Base-by-base conservation (phyloP, 1,284 basidiomycete species). In the Tilletia indica region DNA sequence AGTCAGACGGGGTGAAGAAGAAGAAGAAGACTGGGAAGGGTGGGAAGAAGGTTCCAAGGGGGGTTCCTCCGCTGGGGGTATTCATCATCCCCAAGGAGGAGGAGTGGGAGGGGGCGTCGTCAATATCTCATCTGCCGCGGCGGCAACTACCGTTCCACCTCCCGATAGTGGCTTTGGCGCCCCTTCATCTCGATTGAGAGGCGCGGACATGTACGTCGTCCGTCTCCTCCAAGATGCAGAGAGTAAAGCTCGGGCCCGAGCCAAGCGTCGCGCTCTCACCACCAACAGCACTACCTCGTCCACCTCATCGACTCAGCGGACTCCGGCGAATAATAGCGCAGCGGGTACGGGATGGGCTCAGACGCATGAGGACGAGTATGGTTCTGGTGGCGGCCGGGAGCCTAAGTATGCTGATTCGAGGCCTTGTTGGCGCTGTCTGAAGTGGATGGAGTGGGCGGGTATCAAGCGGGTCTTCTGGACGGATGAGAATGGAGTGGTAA, bases 401-500 rank as follows among this genome's bases (percentile, higher is more conserved):
- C 72, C 70, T 4, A 70, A 70, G 34, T 75, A 75, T 51, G 74
- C 74, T 6, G 74, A 75, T 63, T 73, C 71, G 51, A 58, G 74
- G 25, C 74, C 74, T 42, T 75, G 74, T 66, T 75, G 74, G 74
- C 56, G 74, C 9, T 75, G 74, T 45, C 68, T 75, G 21, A 72
- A 75, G 66, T 75, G 74, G 74, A 75, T 75, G 74, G 67, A 68
- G 38, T 75, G 74, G 74, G 74, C 72, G 8, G 74, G 74, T 14
- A 73, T 75, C 47, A 75, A 75, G 72, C 74, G 74, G 4, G 74
- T 75, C 12, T 73, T 69, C 56, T 75, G 74, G 74, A 75, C 74
- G 12, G 68, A 73, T 39, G 63, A 68, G 4, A 56, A 72, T 6
- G 71, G 71, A 45, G 71, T 45, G 54, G 68, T 70, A 42, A 31